phyloP scores from a whole-genome alignment of 192 early-diverging fungal genomes.

The Backusella mclennaniae region DNA sequence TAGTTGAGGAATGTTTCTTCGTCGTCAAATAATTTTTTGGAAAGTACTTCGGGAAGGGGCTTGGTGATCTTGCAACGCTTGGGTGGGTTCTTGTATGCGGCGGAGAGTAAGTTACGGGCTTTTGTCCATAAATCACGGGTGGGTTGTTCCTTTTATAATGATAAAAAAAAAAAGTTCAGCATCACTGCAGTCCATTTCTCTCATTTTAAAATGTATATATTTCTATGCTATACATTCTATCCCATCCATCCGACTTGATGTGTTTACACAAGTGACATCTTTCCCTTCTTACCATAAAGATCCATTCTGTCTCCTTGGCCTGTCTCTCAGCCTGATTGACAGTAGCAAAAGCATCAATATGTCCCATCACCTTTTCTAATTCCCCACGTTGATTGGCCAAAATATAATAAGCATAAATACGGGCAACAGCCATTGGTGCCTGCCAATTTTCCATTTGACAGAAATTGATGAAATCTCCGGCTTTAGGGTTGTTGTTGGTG shows the following conservation, averaged over 20 bases:
- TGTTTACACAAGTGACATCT: too few relatives aligned
- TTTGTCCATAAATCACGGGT: slow-evolving; percentile 43
- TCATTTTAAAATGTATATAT: background rate
- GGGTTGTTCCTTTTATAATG: slow-evolving; percentile 31
- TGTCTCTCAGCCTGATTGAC: slow-evolving; percentile 53
- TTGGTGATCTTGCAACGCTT: slow-evolving; percentile 47
- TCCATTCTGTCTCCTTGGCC: slow-evolving; percentile 55
- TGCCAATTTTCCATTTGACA: slow-evolving; percentile 44
- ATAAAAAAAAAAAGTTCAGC: background rate
- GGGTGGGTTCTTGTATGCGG: slow-evolving; percentile 48
- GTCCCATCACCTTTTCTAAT: slow-evolving; percentile 37
- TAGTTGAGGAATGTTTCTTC: slow-evolving; percentile 54
- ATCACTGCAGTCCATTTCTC: background rate
- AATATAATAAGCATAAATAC: slow-evolving; percentile 46
- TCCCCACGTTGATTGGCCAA: slow-evolving; percentile 48
- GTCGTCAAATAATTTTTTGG: slow-evolving; percentile 44
- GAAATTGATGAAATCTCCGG: slow-evolving; percentile 42
- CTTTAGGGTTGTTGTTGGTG: slow-evolving; percentile 38
- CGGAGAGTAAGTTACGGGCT: slow-evolving; percentile 39
- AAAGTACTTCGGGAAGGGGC: slow-evolving; percentile 45
- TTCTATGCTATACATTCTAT: background rate
- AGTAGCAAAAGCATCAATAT: slow-evolving; percentile 56
- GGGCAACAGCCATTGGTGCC: slow-evolving; percentile 46
- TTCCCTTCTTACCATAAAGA: slow-evolving; percentile 42
- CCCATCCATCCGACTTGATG: background rate